Base-by-base conservation (phyloP, 176 grass and related monocot genomes). In the Elymus sibiricus region DNA sequence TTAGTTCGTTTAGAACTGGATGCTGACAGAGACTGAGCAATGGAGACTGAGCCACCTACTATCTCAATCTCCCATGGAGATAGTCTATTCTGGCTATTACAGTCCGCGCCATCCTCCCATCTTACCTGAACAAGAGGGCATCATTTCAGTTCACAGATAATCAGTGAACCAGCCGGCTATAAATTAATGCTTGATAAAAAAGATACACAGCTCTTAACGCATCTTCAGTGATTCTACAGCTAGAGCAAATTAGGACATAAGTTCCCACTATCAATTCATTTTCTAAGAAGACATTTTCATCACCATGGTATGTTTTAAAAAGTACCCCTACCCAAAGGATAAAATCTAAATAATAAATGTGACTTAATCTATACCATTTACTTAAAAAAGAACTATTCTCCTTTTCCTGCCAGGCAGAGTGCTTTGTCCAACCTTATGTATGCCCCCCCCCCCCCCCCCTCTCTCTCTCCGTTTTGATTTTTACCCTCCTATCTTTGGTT, bases 31-130 rank as follows among this genome's bases (percentile, higher is more conserved):
- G 80, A 86, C 63, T 88, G 79, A 49, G 82, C 79, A 66, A 86
- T 64, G 39, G 86, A 90, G 76, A 90, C 67, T 63, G 86, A 92
- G 87, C 90, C 77, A 59, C 86, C 88, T 69, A 88, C 83, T 86
- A 79, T 79, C 38, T 99, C 92, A 25, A 99, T 93, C 64, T 99
- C 94, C 97, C 97, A 96, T 63, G 97, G 97, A 80, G 97, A 99
- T 64, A 91, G 80, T 82, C 97, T 91, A 55, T 88, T 94, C 79
- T 94, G 92, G 46, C 85, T 55, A 47, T 72, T 85, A 37, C 88
- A 89, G 81, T 91, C 91, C 24, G 87, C 76, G 65, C 70, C 87
- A 85, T 88, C 87, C 60, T 96, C 92, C 97, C 94, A 96, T 62
- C 90, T 90, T 71, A 99, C 94, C 97, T 99, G 84, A 65, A 91